These are phyloP conservation scores for Austroboletus niveus DNA, from an alignment of 1,284 basidiomycete species.

Conservation along the genomic window DNA sequence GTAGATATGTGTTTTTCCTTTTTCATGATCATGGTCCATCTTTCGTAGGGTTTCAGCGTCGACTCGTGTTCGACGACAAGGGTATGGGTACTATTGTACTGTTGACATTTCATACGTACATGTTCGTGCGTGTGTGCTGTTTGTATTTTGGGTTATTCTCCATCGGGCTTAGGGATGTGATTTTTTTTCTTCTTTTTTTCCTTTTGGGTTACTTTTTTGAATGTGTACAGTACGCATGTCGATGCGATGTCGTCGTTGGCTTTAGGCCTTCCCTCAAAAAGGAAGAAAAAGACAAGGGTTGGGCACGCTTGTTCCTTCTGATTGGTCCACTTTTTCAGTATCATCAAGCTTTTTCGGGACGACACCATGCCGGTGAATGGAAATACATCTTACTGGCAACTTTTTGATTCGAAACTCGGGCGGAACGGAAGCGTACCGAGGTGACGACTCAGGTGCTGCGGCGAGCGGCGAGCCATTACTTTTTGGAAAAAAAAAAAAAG, in stretches of 20 bases:
- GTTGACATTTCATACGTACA: too few relatives aligned
- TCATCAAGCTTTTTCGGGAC: too few relatives aligned
- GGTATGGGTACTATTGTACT: conserved; percentile 4
- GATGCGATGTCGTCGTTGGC: neutral
- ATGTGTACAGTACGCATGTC: neutral
- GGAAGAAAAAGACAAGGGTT: too few relatives aligned
- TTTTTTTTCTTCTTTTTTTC: neutral
- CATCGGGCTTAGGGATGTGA: neutral
- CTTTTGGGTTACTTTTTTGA: neutral
- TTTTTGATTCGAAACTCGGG: too few relatives aligned
- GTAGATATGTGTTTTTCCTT: conserved; percentile 11
- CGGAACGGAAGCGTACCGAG: neutral
- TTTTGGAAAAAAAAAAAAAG: too few relatives aligned
- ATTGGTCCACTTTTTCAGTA: too few relatives aligned
- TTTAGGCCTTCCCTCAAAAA: too few relatives aligned
- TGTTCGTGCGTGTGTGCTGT: neutral
- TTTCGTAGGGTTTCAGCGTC: neutral
- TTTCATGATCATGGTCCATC: neutral
- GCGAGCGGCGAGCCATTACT: too few relatives aligned
- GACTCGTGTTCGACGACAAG: conserved; percentile 1
- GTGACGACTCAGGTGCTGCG: neutral
- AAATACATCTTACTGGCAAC: too few relatives aligned
- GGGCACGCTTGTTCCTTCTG: too few relatives aligned
- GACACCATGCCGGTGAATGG: too few relatives aligned
- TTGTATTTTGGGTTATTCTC: neutral